phyloP scores from a whole-genome alignment of 257 asterid species.

The Solanum chilense region DNA sequence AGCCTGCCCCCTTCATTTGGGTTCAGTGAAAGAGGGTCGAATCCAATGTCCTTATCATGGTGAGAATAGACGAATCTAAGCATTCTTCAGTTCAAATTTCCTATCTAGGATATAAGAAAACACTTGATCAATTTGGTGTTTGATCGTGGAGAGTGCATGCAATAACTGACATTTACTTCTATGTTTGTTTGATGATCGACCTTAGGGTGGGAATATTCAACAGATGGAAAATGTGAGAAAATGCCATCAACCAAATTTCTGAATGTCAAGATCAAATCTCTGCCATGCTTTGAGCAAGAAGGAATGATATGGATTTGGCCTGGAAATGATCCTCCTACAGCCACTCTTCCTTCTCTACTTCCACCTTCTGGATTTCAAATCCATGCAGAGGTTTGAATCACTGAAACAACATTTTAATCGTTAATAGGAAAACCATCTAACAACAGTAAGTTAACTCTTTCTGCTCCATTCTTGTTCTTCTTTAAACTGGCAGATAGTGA shows the following conservation, averaged over 20 bases:
- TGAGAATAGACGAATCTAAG: constrained; percentile 16
- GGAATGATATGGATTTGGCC: constrained; percentile 99
- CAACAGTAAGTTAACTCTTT: background rate
- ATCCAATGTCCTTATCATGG: constrained; percentile 95
- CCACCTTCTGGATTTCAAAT: constrained; percentile 89
- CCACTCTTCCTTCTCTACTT: constrained; percentile 59
- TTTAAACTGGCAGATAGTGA: constrained; percentile 52
- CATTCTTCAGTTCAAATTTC: background rate
- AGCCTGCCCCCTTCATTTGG: constrained; percentile 93
- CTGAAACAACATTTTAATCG: background rate
- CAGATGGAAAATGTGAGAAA: constrained; percentile 85
- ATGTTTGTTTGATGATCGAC: constrained; percentile 5
- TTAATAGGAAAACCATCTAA: background rate
- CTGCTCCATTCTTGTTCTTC: background rate
- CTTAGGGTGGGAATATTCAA: constrained; percentile 91
- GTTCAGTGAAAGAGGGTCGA: constrained; percentile 91
- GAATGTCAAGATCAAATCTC: constrained; percentile 58
- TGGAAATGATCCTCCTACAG: constrained; percentile 76
- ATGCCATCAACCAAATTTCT: constrained; percentile 85
- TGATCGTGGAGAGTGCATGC: background rate
- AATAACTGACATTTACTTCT: background rate
- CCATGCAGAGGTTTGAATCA: constrained; percentile 74
- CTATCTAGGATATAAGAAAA: background rate
- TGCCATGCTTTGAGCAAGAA: constrained; percentile 92
- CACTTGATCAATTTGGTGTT: background rate